Evolutionary conservation across 768 basidiomycete species (phyloP).

Genomic region (Lanmaoa pseudosensibilis): DNA sequence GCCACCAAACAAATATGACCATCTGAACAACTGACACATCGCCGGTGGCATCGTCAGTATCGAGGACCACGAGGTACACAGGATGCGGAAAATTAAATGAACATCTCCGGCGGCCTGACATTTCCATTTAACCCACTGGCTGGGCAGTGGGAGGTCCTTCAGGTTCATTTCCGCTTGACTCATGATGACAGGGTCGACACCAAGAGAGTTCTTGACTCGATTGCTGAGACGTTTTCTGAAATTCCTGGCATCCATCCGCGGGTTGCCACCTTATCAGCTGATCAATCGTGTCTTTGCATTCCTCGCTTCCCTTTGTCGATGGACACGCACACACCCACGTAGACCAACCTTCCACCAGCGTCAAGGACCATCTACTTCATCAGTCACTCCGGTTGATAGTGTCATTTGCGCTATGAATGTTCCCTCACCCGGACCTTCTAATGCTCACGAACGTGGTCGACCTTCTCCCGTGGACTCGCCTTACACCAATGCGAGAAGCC

Average conservation of each 20-base stretch:
- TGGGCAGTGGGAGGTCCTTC: background rate
- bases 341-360: background rate
- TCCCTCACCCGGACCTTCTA: conserved; percentile 4
- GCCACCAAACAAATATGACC: too few relatives aligned
- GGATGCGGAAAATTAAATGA: background rate
- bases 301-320: conserved; percentile 3
- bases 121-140: background rate
- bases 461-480: conserved; percentile 15
- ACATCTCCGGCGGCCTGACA: background rate
- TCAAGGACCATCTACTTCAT: background rate
- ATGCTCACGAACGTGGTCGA: background rate
- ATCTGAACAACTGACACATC: too few relatives aligned
- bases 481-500: conserved; percentile 13
- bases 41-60: too few relatives aligned
- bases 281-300: conserved; percentile 1
- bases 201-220: background rate
- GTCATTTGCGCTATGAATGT: conserved; percentile 17
- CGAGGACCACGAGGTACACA: background rate
- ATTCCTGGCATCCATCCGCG: background rate
- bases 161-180: background rate
- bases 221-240: conserved; percentile 3
- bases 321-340: background rate
- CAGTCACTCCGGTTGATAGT: background rate
- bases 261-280: background rate
- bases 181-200: background rate